Evolutionary conservation across 75 land plant genomes (phyloP).

Genomic region (Sequoia sempervirens): DNA sequence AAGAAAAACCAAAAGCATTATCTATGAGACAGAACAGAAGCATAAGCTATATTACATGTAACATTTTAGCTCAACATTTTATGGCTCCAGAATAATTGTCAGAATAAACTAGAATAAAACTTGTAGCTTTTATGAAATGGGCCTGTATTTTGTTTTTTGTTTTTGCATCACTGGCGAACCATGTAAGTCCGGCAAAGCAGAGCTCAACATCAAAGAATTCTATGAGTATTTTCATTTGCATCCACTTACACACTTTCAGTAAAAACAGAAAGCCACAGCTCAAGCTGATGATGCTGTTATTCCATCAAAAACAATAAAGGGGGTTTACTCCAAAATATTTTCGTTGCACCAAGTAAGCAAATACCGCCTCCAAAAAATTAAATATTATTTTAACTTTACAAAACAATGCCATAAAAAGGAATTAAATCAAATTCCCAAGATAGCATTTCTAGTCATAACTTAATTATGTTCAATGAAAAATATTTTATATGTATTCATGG

Average conservation of each 20-base stretch:
- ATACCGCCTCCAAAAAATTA: neutral
- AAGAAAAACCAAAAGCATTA: neutral
- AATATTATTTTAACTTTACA: neutral
- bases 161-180: too few relatives aligned
- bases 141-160: too few relatives aligned
- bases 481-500: neutral
- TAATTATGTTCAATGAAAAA: neutral
- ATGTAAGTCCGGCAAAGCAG: too few relatives aligned
- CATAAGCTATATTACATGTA: neutral
- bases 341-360: neutral
- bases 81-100: neutral
- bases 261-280: neutral
- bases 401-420: neutral
- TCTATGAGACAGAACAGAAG: neutral
- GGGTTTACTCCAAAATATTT: neutral
- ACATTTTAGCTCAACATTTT: neutral
- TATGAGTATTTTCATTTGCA: neutral
- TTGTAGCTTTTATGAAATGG: too few relatives aligned
- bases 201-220: neutral
- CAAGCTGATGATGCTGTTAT: neutral
- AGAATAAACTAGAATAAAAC: neutral
- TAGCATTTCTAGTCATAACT: neutral
- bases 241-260: neutral
- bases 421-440: neutral
- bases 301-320: neutral